A percentile compares a stretch with the other conserved stretches of the same genome.
These are phyloP conservation scores for Nakazawaea pomicola DNA, from an alignment of 805 yeast species.

Conservation along the genomic window DNA sequence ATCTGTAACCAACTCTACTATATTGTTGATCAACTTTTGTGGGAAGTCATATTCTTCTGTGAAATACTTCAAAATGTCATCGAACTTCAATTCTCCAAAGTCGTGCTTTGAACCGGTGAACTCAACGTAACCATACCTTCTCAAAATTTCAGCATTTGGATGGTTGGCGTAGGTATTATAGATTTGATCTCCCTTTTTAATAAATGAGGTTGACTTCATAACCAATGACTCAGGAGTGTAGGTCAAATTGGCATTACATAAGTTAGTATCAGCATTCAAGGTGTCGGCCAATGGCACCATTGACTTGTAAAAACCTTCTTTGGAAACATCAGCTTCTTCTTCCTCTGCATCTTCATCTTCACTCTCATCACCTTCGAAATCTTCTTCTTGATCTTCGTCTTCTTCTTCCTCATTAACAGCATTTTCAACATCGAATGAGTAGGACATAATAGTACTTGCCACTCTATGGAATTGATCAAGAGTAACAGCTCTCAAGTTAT, in stretches of 20 bases:
- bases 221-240: constrained; percentile 45
- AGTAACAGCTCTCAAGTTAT: constrained; percentile 31
- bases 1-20: constrained; percentile 31
- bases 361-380: constrained; percentile 18
- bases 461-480: constrained; percentile 60
- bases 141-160: constrained; percentile 83
- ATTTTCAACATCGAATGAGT: constrained; percentile 78
- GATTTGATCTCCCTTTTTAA: constrained; percentile 64
- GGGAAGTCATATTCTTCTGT: constrained; percentile 20
- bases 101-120: constrained; percentile 64
- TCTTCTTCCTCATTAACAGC: constrained; percentile 20
- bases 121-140: constrained; percentile 92
- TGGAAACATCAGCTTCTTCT: constrained; percentile 28
- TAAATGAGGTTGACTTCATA: constrained; percentile 67
- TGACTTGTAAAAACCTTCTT: constrained; percentile 53
- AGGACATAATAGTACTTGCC: constrained; percentile 82
- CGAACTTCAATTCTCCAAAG: constrained; percentile 67
- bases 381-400: constrained; percentile 27
- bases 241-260: constrained; percentile 68
- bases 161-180: constrained; percentile 88
- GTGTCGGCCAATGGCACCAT: constrained; percentile 95
- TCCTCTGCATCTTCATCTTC: constrained; percentile 21
- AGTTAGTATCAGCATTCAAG: constrained; percentile 76
- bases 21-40: constrained; percentile 27
- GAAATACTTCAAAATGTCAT: constrained; percentile 34